Conservation (phyloP, 768 basidiomycete genomes). For the Leucocoprinus birnbaumii region DNA sequence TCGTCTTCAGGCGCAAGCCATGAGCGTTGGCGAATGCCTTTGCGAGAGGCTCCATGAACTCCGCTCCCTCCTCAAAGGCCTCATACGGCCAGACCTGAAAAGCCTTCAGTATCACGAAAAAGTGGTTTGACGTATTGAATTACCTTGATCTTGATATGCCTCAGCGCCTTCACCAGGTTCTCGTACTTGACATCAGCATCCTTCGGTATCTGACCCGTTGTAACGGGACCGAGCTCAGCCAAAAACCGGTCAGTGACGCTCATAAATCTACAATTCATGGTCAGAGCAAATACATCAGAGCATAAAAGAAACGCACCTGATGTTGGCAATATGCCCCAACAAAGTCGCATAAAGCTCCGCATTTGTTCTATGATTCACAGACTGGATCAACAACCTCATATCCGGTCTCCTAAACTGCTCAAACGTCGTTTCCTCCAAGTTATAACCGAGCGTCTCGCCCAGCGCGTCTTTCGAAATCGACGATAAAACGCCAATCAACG, state of each 20-base stretch:
- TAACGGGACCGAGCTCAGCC: conserved; percentile 71
- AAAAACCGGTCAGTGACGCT: conserved; percentile 93
- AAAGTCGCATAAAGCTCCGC: conserved; percentile 81
- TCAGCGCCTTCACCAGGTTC: conserved; percentile 78
- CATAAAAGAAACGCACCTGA: conserved; percentile 51
- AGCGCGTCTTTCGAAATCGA: conserved; percentile 73
- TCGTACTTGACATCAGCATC: conserved; percentile 83
- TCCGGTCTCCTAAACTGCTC: conserved; percentile 78
- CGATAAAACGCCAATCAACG: conserved; percentile 74
- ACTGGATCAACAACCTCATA: conserved; percentile 59
- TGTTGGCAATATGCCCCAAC: conserved; percentile 78
- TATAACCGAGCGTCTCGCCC: conserved; percentile 74
- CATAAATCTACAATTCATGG: conserved; percentile 66
- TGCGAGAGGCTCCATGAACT: conserved; percentile 83
- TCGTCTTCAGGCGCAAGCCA: conserved; percentile 76
- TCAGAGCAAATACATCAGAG: neutral
- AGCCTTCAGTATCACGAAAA: neutral
- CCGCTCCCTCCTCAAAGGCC: conserved; percentile 89
- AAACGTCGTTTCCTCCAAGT: conserved; percentile 85
- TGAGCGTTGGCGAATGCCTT: conserved; percentile 83
- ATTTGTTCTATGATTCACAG: conserved; percentile 76
- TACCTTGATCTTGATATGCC: conserved; percentile 81
- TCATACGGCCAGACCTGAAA: conserved; percentile 88
- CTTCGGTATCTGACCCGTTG: conserved; percentile 73
- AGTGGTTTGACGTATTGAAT: neutral